A percentile compares a stretch with the other conserved stretches of the same genome.
These are phyloP conservation scores for Bifiguratus adelaidae DNA, from an alignment of 192 early-diverging fungal species.

Conservation along the genomic window DNA sequence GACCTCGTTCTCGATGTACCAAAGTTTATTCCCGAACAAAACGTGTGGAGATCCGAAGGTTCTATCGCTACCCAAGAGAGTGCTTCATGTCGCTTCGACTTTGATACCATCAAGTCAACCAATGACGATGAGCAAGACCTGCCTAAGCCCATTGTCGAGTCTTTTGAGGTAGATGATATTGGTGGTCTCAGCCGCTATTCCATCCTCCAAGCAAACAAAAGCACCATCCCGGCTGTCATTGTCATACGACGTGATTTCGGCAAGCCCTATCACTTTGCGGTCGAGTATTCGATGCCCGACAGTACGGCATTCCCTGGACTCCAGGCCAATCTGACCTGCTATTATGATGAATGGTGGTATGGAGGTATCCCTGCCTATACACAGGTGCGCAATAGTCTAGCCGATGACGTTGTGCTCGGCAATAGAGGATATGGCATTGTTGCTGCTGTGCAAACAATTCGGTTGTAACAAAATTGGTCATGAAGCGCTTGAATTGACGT, in stretches of 20 bases:
- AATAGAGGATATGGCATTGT: no score
- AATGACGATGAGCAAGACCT: neutral
- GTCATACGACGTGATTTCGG: neutral
- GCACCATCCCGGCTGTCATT: neutral
- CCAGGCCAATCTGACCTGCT: slow-evolving; percentile 19
- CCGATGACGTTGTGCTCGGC: no score
- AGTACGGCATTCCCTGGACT: slow-evolving; percentile 8
- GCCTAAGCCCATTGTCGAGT: neutral
- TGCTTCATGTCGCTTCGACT: neutral
- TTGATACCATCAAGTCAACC: neutral
- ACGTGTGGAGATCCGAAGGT: neutral
- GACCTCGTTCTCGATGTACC: neutral
- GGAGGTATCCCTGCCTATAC: slow-evolving; percentile 35
- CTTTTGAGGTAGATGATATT: neutral
- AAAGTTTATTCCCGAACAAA: neutral
- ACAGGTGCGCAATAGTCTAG: no score
- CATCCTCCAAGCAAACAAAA: neutral
- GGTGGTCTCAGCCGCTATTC: neutral
- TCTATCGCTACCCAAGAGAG: neutral
- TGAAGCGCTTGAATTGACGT: no score
- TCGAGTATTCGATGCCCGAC: neutral
- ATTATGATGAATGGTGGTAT: slow-evolving; percentile 40
- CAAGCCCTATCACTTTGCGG: neutral
- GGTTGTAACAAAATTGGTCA: no score
- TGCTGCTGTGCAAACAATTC: no score